These are phyloP conservation scores for Nitzschia palea DNA, from an alignment of 108 stramenopile species.

Conservation along the genomic window DNA sequence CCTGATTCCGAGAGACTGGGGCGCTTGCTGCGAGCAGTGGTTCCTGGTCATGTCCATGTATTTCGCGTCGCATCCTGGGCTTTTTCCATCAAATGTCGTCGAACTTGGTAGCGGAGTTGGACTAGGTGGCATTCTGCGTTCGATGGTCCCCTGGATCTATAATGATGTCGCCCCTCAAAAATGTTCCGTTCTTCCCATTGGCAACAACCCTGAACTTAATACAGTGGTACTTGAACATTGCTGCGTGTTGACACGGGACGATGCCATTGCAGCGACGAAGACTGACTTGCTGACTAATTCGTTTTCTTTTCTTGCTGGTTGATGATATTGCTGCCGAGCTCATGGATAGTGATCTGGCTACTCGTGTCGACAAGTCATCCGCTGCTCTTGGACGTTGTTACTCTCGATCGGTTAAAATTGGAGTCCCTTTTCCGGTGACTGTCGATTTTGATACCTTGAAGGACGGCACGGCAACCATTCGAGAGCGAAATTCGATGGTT, in stretches of 20 bases:
- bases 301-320: conserved; percentile 38
- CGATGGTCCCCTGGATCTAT: neutral
- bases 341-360: conserved; percentile 84
- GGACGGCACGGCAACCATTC: conserved; percentile 93
- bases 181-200: conserved; percentile 92
- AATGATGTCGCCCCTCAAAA: conserved; percentile 94
- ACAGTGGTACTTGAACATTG: conserved; percentile 69
- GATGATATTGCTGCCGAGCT: conserved; percentile 80
- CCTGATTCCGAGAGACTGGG: too few relatives aligned
- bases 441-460: conserved; percentile 95
- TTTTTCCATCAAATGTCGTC: conserved; percentile 48
- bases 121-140: conserved; percentile 42
- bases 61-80: conserved; percentile 35
- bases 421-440: conserved; percentile 98
- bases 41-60: conserved; percentile 58
- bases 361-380: conserved; percentile 89
- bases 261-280: too few relatives aligned
- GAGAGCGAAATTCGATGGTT: conserved; percentile 95
- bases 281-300: too few relatives aligned
- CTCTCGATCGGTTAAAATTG: conserved; percentile 97
- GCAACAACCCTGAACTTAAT: conserved; percentile 77
- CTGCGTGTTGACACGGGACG: too few relatives aligned
- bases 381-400: conserved; percentile 92
- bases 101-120: conserved; percentile 68
- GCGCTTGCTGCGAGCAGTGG: neutral